Evolutionary conservation across 352 stramenopile genomes (phyloP), one percentile per base, ranked within the genome.

Genomic region (Phytopythium chamaehyphon): DNA sequence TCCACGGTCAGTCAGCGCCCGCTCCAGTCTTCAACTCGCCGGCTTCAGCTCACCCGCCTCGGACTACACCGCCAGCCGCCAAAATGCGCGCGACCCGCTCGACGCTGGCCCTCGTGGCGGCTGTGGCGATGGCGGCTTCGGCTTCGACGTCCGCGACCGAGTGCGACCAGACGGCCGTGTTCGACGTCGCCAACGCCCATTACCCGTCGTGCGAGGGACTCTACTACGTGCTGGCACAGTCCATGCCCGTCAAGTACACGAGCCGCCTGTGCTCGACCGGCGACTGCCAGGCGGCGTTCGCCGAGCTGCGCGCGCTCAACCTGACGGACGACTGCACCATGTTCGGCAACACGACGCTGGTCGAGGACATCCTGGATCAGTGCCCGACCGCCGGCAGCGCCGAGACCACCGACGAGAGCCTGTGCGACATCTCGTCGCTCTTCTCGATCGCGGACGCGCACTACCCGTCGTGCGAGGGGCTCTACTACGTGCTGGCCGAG

Each of bases 161-260:
- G 24, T 69, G 61, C 51, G 39, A 69, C 40, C 61, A 59, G 21
- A 50, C 40, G 12, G 40, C 51, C 21, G 55, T 69, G 23, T 64
- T 69, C 47, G 38, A 64, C 42, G 55, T 69, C 43, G 61, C 61
- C 42, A 62, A 64, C 51, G 31, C 54, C 31, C 46, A 54, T 24
- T 68, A 64, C 26, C 40, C 51, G 16, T 40, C 33, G 22, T 68
- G 61, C 28, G 19, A 50, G 18, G 61, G 59, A 22, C 55, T 69
- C 3, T 64, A 69, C 56, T 61, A 69, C 44, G 50, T 69, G 15
- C 47, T 69, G 40, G 51, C 56, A 22, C 51, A 61, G 45, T 69
- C 61, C 19, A 36, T 64, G 45, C 51, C 61, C 1, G 61, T 64
- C 51, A 68, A 55, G 40, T 61, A 49, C 55, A 68, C 56, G 22